Base-by-base conservation (phyloP, 2,329 filamentous ascomycete genomes). In the Sphaerulina vaccinii region DNA sequence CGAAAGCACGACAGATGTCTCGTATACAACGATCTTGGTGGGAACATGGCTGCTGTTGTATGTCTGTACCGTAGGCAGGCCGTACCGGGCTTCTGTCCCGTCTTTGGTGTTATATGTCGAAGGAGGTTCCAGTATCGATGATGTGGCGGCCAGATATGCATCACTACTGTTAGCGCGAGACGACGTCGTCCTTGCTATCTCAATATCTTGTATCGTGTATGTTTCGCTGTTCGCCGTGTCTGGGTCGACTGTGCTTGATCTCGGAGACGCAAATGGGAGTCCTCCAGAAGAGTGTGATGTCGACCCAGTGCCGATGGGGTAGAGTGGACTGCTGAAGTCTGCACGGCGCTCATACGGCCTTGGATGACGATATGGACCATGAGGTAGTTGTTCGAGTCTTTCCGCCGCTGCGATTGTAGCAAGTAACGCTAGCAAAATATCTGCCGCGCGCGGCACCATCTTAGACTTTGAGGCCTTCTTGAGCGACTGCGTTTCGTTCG, bases 381-480 rank as follows among this genome's bases (percentile, higher is more conserved):
- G 43, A 39, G 43, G 6, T 15, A 43, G 48, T 36, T 23, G 8
- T 21, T 16, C 32, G 18, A 47, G 27, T 16, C 43, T 24, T 24
- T 43, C 48, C 21, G 38, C 27, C 21, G 49, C 52, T 9, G 49
- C 38, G 42, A 18, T 48, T 41, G 52, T 48, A 27, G 24, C 42
- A 43, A 42, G 37, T 13, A 51, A 44, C 6, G 38, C 43, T 44
- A 51, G 43, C 52, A 48, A 27, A 6, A 55, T 32, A 22, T 18
- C 48, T 47, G 52, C 52, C 42, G 41, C 49, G 21, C 23, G 24
- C 32, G 52, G 48, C 52, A 55, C 38, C 48, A 51, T 55, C 16
- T 27, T 48, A 47, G 40, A 24, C 18, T 16, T 39, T 24, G 18
- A 19, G 18, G 2, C 32, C 38, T n/a, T 19, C 16, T 37, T 24